Evolutionary conservation across 2,329 filamentous ascomycete species (phyloP).

Genomic region (Colletotrichum sp.): DNA sequence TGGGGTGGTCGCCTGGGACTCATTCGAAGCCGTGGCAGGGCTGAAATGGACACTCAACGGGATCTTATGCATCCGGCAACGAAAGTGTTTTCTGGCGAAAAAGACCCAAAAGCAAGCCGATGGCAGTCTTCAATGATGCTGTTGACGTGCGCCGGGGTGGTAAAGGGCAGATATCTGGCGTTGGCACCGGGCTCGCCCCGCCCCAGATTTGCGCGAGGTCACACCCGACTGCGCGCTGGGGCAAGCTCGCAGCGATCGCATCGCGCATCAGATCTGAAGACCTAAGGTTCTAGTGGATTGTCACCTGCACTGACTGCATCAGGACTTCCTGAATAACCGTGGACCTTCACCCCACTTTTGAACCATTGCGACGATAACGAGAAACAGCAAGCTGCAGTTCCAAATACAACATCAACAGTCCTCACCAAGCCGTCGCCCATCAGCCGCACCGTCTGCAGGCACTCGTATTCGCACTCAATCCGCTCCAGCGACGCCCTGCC

Average conservation of each 20-base stretch:
- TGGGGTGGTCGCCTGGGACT: too few relatives aligned
- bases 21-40: background rate
- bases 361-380: too few relatives aligned
- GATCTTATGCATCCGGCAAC: background rate
- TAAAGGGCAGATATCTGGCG: background rate
- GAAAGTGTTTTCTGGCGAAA: background rate
- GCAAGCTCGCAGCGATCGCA: background rate
- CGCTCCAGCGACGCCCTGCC: background rate
- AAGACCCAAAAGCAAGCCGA: background rate
- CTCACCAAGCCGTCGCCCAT: background rate
- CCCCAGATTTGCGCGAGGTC: background rate
- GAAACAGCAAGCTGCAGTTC: too few relatives aligned
- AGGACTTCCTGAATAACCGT: too few relatives aligned
- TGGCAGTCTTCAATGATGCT: background rate
- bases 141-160: background rate
- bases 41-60: background rate
- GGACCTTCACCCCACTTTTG: too few relatives aligned
- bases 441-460: too few relatives aligned
- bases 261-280: background rate
- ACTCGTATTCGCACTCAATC: background rate
- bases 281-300: background rate
- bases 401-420: background rate
- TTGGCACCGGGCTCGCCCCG: background rate
- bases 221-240: background rate
- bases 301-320: background rate